phyloP scores from a whole-genome alignment of 352 stramenopile genomes.

The Globisporangium orthogonon region DNA sequence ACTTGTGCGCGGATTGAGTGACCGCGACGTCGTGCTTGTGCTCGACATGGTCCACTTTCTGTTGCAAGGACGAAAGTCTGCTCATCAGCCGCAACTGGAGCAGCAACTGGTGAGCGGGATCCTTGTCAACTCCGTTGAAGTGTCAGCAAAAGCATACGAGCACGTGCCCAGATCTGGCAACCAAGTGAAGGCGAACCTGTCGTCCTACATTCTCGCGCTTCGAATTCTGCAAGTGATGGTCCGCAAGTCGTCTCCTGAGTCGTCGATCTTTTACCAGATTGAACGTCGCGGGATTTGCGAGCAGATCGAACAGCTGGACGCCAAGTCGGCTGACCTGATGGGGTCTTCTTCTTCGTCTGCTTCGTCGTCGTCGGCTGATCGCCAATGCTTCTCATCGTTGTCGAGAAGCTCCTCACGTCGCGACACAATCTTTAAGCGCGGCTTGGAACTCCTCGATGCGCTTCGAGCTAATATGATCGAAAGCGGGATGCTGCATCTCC shows the following conservation, averaged over 20 bases:
- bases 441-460: conserved; percentile 41
- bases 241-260: conserved; percentile 48
- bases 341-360: background rate
- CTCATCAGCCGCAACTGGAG: conserved; percentile 3
- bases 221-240: conserved; percentile 69
- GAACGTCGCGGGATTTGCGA: conserved; percentile 72
- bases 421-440: conserved; percentile 51
- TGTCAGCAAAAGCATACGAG: background rate
- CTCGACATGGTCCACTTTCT: conserved; percentile 66
- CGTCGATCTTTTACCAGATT: conserved; percentile 75
- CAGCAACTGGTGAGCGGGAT: background rate
- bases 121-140: background rate
- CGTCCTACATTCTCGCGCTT: conserved; percentile 61
- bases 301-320: conserved; percentile 60
- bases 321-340: conserved; percentile 30
- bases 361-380: conserved; percentile 8
- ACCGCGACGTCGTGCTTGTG: conserved; percentile 52
- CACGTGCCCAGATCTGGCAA: background rate
- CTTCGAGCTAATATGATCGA: conserved; percentile 64
- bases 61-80: conserved; percentile 33
- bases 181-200: conserved; percentile 33
- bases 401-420: background rate
- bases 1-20: conserved; percentile 38
- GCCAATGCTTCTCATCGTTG: background rate
- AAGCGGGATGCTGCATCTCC: conserved; percentile 67